phyloP scores from a whole-genome alignment of 192 early-diverging fungal species.

The Coemansia furcata region DNA sequence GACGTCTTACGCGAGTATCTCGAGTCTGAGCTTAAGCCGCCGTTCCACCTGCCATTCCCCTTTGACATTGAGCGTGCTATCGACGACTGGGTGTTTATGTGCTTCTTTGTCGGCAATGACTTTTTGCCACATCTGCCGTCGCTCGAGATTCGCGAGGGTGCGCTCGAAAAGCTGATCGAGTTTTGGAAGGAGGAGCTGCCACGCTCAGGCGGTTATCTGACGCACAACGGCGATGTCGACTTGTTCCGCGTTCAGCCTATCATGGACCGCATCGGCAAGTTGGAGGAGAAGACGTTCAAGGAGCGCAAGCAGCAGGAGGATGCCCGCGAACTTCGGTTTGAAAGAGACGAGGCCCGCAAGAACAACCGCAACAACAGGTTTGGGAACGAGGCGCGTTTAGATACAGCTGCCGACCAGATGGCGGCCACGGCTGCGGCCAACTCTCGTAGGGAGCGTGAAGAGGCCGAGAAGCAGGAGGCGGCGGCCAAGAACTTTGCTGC shows the following conservation, averaged over 20 bases:
- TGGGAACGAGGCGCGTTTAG: constrained; percentile 37
- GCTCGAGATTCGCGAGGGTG: constrained; percentile 93
- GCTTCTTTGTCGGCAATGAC: constrained; percentile 99
- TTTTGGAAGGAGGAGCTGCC: constrained; percentile 88
- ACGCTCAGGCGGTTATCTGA: constrained; percentile 77
- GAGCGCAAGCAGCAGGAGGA: constrained; percentile 60
- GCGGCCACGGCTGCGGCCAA: constrained; percentile 53
- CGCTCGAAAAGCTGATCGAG: constrained; percentile 81
- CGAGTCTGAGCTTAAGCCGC: constrained; percentile 72
- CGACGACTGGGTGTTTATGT: constrained; percentile 97
- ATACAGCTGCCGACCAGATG: constrained; percentile 49
- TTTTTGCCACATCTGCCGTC: constrained; percentile 94
- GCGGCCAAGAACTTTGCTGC: constrained; percentile 55
- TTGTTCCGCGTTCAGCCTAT: constrained; percentile 76
- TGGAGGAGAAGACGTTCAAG: constrained; percentile 78
- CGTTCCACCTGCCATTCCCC: constrained; percentile 61
- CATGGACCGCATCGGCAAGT: constrained; percentile 76
- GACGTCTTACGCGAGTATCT: constrained; percentile 89
- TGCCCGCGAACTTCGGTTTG: constrained; percentile 41
- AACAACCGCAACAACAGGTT: background rate
- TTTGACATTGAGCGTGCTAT: constrained; percentile 90
- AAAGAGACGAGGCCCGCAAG: constrained; percentile 1
- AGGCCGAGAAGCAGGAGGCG: constrained; percentile 9
- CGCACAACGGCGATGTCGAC: constrained; percentile 76
- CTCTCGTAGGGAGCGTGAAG: constrained; percentile 31